phyloP scores from a whole-genome alignment of 2,329 filamentous ascomycete species.

The Aspergillus terreus region DNA sequence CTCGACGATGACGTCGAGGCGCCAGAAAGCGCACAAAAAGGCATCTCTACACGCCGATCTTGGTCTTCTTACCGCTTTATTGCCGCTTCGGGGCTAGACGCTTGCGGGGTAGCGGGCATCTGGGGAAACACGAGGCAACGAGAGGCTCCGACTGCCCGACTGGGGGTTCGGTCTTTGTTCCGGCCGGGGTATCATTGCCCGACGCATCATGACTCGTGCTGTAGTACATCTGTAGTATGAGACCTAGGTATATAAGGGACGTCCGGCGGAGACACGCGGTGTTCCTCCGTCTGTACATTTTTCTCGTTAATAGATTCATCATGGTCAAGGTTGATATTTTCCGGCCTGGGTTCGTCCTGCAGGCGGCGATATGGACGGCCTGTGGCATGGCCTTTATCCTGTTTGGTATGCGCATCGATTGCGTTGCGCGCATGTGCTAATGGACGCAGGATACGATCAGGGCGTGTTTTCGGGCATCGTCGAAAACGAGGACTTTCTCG shows the following conservation, averaged over 20 bases:
- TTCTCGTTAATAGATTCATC: neutral
- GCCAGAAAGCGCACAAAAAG: neutral
- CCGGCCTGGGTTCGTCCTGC: constrained; percentile 18
- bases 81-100: neutral
- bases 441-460: constrained; percentile 43
- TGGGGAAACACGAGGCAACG: neutral
- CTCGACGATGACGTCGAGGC: neutral
- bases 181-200: neutral
- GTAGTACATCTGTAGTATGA: neutral
- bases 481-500: constrained; percentile 43
- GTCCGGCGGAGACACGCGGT: neutral
- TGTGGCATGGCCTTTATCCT: constrained; percentile 25
- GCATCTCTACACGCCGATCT: neutral
- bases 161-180: neutral
- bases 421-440: neutral
- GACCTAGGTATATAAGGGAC: neutral
- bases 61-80: neutral
- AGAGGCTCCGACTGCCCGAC: neutral
- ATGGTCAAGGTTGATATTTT: constrained; percentile 10
- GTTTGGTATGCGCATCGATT: constrained; percentile 14
- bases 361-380: constrained; percentile 18
- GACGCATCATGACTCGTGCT: neutral
- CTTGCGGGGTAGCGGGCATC: neutral
- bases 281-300: neutral
- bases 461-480: constrained; percentile 49